phyloP scores from a whole-genome alignment of 2,329 filamentous ascomycete species.

The Arachnopeziza araneosa region DNA sequence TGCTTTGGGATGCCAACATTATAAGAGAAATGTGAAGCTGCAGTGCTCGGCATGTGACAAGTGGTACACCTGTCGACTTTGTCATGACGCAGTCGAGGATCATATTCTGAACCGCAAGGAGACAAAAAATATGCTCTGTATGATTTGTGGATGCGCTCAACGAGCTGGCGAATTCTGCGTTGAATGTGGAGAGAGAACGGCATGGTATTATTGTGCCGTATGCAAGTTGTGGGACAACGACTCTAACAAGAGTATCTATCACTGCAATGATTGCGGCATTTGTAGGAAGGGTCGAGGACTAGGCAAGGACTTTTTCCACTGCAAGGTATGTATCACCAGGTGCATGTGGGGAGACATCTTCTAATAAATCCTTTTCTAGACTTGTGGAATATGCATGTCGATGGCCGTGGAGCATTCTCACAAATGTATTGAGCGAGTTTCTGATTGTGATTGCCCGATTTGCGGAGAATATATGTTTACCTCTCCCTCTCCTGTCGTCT shows the following conservation, averaged over 20 bases:
- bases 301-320: constrained; percentile 96
- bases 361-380: constrained; percentile 42
- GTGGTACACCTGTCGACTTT: constrained; percentile 95
- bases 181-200: constrained; percentile 69
- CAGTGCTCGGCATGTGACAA: constrained; percentile 84
- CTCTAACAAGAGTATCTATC: constrained; percentile 84
- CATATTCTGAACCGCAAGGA: constrained; percentile 74
- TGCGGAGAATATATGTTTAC: constrained; percentile 97
- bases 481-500: constrained; percentile 80
- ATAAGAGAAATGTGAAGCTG: constrained; percentile 91
- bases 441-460: constrained; percentile 93
- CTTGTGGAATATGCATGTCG: constrained; percentile 88
- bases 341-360: neutral
- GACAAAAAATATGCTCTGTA: constrained; percentile 95
- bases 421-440: constrained; percentile 89
- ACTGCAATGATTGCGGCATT: constrained; percentile 93
- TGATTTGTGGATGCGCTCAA: constrained; percentile 86
- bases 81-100: constrained; percentile 79
- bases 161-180: constrained; percentile 72
- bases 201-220: constrained; percentile 87
- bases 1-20: constrained; percentile 79
- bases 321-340: constrained; percentile 62
- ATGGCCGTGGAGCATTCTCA: constrained; percentile 81
- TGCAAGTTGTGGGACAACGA: constrained; percentile 99
- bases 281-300: constrained; percentile 86